Evolutionary conservation across 208 protist genomes (phyloP), one percentile per base, ranked within the genome.

Genomic region (Leishmania major): DNA sequence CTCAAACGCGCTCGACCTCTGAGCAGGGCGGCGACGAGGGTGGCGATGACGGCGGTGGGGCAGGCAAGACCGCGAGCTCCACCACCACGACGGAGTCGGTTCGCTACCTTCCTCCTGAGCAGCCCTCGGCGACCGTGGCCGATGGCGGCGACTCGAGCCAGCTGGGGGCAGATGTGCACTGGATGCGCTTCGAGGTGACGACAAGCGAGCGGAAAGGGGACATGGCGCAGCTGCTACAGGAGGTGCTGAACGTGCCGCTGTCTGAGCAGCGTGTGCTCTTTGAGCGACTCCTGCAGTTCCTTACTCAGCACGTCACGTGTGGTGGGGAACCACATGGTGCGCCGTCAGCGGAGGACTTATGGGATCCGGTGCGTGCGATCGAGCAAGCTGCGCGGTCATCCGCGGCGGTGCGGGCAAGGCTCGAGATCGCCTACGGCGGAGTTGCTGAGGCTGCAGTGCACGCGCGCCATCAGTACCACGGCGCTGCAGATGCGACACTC

Each of bases 151-250:
- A 5, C 55, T 19, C 55, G 31, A 57, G 22, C 17, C 70, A 77
- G 35, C 35, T 35, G 60, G 43, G 17, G 22, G 73, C 62, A 19
- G 77, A 79, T 77, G 15, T 22, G 62, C 77, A 80, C 81, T 85
- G 77, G 78, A 88, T 88, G 75, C 81, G 82, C 59, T 83, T 88
- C 66, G 81, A 88, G 70, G 62, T 88, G 47, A 82, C 72, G 5
- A 85, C 85, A 8, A 85, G 83, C 69, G 76, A 78, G 79, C 77
- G 81, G 11, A 84, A 80, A 57, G 69, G 88, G 0, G 84, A 75
- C 15, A 81, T 93, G 67, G 89, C 85, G 57, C 78, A 90, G 81
- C 83, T 86, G 17, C 66, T 96, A 70, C 85, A 93, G 70, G 77
- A 76, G 71, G 73, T 79, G 74, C 78, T 89, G 74, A 91, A 90